These are phyloP conservation scores for Aspergillus neotritici DNA, from an alignment of 2,329 filamentous ascomycete genomes.

Conservation along the genomic window DNA sequence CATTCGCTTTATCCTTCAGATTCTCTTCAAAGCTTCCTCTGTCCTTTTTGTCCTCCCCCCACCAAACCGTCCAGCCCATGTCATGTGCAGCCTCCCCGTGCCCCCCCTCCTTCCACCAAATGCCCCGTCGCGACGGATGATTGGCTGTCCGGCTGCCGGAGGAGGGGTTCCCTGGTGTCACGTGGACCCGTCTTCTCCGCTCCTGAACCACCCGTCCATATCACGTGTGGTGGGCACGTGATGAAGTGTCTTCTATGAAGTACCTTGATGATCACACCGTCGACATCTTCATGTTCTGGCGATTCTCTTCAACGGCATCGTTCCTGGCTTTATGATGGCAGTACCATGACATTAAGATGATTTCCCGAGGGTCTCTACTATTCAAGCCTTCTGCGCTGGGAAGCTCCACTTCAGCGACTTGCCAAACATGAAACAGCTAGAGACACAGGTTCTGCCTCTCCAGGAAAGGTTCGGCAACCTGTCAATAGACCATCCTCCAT, in stretches of 20 bases:
- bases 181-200: slow-evolving; percentile 14
- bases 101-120: slow-evolving; percentile 25
- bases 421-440: no score
- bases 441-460: no score
- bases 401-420: no score
- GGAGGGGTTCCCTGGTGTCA: slow-evolving; percentile 25
- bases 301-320: no score
- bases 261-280: no score
- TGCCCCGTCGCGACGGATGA: slow-evolving; percentile 12
- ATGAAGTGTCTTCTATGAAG: no score
- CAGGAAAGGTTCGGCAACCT: no score
- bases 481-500: no score
- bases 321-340: no score
- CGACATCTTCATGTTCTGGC: not conserved
- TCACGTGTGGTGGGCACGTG: no score
- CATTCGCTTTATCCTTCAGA: not conserved
- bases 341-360: not conserved
- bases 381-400: not conserved
- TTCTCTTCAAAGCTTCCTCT: slow-evolving; percentile 12
- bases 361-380: no score
- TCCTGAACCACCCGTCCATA: not conserved
- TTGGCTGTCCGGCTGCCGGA: slow-evolving; percentile 23
- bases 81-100: slow-evolving; percentile 39
- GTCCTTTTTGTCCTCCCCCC: slow-evolving; percentile 15
- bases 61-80: slow-evolving; percentile 9